These are phyloP conservation scores for Sclerotinia spermophila DNA, from an alignment of 2,329 filamentous ascomycete species.

Conservation along the genomic window DNA sequence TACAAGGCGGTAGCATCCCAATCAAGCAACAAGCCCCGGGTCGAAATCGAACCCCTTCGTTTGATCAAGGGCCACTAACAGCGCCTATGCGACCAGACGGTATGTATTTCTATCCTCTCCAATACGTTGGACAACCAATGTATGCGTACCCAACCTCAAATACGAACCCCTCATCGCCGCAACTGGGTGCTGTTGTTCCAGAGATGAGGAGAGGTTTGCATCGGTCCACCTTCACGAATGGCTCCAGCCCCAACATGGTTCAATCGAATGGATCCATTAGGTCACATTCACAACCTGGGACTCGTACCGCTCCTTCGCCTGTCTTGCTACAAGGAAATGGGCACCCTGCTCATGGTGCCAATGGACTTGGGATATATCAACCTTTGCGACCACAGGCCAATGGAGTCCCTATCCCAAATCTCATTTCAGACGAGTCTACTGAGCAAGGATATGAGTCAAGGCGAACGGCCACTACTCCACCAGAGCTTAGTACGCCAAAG, in stretches of 20 bases:
- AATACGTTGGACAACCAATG: conserved; percentile 42
- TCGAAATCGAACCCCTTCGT: conserved; percentile 56
- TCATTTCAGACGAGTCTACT: conserved; percentile 50
- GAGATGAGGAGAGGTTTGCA: conserved; percentile 58
- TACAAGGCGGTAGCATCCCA: conserved; percentile 35
- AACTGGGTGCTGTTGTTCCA: conserved; percentile 43
- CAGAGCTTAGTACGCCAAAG: conserved; percentile 32
- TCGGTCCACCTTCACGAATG: conserved; percentile 49
- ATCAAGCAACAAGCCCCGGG: conserved; percentile 44
- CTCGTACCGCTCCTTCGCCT: conserved; percentile 38
- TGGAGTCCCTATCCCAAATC: conserved; percentile 51
- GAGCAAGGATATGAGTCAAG: conserved; percentile 27
- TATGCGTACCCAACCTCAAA: conserved; percentile 49
- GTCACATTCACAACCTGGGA: conserved; percentile 65
- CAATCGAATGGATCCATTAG: conserved; percentile 54
- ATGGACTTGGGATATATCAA: conserved; percentile 37
- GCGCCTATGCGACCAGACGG: conserved; percentile 53
- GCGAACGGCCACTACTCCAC: conserved; percentile 26
- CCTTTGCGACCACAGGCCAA: conserved; percentile 39
- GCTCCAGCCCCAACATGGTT: conserved; percentile 42
- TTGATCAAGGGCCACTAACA: conserved; percentile 58
- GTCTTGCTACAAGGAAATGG: conserved; percentile 40
- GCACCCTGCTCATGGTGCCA: conserved; percentile 33
- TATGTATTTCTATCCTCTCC: conserved; percentile 50
- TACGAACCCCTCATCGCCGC: conserved; percentile 56